Evolutionary conservation across 83 land plant genomes (phyloP), one percentile per base, ranked within the genome.

Genomic region (Thuja plicata): DNA sequence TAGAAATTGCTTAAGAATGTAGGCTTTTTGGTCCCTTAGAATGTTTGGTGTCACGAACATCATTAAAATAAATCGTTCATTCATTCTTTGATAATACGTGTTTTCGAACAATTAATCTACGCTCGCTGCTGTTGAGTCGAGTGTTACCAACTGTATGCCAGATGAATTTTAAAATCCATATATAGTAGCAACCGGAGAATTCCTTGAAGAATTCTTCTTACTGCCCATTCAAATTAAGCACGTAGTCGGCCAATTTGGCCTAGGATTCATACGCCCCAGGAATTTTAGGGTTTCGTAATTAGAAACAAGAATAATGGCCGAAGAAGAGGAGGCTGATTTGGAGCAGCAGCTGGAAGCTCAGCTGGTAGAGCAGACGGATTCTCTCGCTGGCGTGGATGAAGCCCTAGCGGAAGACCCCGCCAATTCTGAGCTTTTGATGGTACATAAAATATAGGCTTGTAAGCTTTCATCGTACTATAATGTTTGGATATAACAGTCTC

Each of bases 341-440:
- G 99, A 98, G 91, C 83, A 84, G 46, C 96, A 98, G 93, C 91
- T 98, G 43, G 96, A 97, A 89, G 85, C 83, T 73, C 97, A 98
- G 66, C 81, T 97, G 40, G 86, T 90, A 11, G 99, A 98, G 88
- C 97, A 98, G 84, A 93, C 85, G 52, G 95, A 91, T 50, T 98
- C 97, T 7, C 89, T 98, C 37, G n/a, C 80, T 43, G 92, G 94
- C n/a, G 74, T 98, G 71, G 87, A 92, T 15, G 93, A 98, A 66
- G 99, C 99, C 73, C 95, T 98, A 1, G 88, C 88, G 9, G 84
- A 87, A 50, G 99, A 98, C 79, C 96, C 95, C 52, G 55, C 90
- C 85, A 96, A 98, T 71, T 19, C 92, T 40, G 99, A 98, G 88
- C 97, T 98, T 46, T 90, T 92, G 81, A 76, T 89, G 91, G 99